Evolutionary conservation across 2,329 filamentous ascomycete species (phyloP).

Genomic region (Colletotrichum sp.): DNA sequence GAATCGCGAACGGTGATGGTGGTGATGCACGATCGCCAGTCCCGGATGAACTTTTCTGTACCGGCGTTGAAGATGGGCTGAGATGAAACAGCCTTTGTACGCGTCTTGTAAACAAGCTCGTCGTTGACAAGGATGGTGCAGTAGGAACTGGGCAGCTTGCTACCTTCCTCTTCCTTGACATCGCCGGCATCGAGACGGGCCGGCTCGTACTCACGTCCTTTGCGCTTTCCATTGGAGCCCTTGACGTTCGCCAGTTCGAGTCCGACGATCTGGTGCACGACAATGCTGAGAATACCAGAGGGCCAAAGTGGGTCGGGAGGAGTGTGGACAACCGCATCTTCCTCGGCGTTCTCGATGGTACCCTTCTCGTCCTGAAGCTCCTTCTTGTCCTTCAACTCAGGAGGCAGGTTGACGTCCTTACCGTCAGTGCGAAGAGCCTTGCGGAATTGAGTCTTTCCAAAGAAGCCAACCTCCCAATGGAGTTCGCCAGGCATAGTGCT

Average conservation of each 20-base stretch:
- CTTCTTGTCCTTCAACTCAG: constrained; percentile 73
- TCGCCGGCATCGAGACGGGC: constrained; percentile 83
- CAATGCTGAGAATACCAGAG: constrained; percentile 82
- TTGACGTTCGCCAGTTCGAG: constrained; percentile 91
- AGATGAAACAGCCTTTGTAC: constrained; percentile 90
- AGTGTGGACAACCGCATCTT: constrained; percentile 87
- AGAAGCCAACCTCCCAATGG: constrained; percentile 96
- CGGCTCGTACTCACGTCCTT: constrained; percentile 87
- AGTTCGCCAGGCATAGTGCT: constrained; percentile 92
- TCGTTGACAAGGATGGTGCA: constrained; percentile 93
- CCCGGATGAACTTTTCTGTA: constrained; percentile 89
- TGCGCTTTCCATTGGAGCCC: constrained; percentile 80
- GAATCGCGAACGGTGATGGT: constrained; percentile 90
- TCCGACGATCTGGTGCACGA: constrained; percentile 95
- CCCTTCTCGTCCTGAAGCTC: constrained; percentile 91
- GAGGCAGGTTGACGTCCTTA: constrained; percentile 78
- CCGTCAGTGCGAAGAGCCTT: constrained; percentile 86
- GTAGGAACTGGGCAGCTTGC: constrained; percentile 85
- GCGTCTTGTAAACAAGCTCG: constrained; percentile 89
- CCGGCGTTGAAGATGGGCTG: constrained; percentile 98
- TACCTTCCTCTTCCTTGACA: constrained; percentile 82
- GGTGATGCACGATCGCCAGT: constrained; percentile 88
- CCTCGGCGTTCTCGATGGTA: constrained; percentile 71
- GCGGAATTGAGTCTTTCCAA: constrained; percentile 88
- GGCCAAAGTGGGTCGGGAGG: constrained; percentile 97